Conservation (phyloP, 495 filamentous ascomycete genomes). For the Durotheca rogersii region DNA sequence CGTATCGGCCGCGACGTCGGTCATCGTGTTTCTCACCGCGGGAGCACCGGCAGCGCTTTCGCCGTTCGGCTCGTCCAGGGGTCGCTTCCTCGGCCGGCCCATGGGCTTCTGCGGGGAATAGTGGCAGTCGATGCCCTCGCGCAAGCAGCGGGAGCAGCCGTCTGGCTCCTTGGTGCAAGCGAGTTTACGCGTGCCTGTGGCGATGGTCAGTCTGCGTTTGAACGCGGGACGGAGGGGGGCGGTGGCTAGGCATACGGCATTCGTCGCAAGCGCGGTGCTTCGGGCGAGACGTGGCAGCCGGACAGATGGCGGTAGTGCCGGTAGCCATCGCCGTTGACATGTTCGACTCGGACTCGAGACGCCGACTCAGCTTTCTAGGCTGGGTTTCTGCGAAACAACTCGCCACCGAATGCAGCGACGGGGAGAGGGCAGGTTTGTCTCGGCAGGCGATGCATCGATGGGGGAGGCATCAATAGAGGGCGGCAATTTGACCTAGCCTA, state of each 20-base stretch:
- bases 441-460: no score
- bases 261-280: conserved; percentile 63
- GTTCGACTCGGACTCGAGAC: neutral
- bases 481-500: no score
- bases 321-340: conserved; percentile 16
- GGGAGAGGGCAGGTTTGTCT: no score
- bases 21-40: conserved; percentile 30
- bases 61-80: conserved; percentile 38
- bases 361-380: no score
- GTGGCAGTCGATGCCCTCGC: conserved; percentile 55
- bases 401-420: no score
- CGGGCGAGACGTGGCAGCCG: conserved; percentile 18
- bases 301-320: conserved; percentile 3
- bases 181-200: conserved; percentile 58
- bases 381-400: no score
- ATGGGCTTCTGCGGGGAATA: conserved; percentile 64
- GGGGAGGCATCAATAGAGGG: no score
- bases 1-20: conserved; percentile 26
- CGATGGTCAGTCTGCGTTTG: conserved; percentile 26
- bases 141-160: conserved; percentile 57
- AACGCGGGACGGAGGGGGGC: neutral
- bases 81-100: conserved; percentile 61
- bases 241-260: conserved; percentile 52
- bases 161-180: conserved; percentile 59
- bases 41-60: conserved; percentile 9